These are phyloP conservation scores for Eucalyptus cladocalyx DNA, from an alignment of 345 rosid genomes.

Conservation along the genomic window DNA sequence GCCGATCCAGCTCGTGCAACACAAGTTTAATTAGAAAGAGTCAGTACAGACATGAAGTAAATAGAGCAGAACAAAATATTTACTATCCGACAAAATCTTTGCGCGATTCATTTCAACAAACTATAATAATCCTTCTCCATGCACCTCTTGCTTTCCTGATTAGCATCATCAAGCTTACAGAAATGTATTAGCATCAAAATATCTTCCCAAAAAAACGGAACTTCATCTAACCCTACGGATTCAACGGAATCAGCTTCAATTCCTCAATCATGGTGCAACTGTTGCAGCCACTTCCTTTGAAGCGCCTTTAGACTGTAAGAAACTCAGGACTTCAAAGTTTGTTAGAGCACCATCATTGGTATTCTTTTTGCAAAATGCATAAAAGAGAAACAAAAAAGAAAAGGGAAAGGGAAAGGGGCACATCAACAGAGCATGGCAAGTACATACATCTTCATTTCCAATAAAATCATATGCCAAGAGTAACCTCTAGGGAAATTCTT, in stretches of 20 bases:
- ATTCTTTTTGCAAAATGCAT: no score
- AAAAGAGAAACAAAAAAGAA: no score
- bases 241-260: not conserved
- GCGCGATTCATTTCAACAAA: not conserved
- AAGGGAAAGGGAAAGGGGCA: no score
- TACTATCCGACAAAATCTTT: not conserved
- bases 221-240: not conserved
- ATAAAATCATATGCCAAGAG: no score
- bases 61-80: not conserved
- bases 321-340: no score
- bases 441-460: no score
- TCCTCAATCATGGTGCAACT: no score
- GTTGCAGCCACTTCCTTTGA: no score
- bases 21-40: not conserved
- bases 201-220: not conserved
- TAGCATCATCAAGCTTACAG: not conserved
- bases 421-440: no score
- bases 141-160: not conserved
- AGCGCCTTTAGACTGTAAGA: no score
- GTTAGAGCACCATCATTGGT: no score
- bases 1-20: not conserved
- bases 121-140: not conserved
- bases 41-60: not conserved
- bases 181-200: fast-evolving
- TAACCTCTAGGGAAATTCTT: no score